Evolutionary conservation across 2,329 filamentous ascomycete species (phyloP).

Genomic region (Ophiostoma sp.): DNA sequence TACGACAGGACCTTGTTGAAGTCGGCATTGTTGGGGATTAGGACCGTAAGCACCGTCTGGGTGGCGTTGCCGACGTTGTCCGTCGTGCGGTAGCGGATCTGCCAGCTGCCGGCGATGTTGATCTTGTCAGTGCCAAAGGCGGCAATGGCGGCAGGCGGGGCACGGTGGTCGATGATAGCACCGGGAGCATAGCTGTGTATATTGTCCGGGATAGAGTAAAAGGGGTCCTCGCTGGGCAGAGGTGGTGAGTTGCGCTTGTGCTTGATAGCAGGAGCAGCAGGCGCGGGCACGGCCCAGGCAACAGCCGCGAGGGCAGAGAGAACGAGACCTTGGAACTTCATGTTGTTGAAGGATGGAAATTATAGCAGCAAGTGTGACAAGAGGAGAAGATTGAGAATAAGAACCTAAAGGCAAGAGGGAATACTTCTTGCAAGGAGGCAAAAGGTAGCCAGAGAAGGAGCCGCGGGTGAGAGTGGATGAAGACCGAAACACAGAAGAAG

Average conservation of each 20-base stretch:
- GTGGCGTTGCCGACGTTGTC: slow-evolving; percentile 23
- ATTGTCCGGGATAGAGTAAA: slow-evolving; percentile 24
- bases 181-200: slow-evolving; percentile 12
- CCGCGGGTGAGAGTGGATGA: not conserved
- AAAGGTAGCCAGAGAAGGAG: not conserved
- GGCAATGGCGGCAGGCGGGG: slow-evolving; percentile 21
- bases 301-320: not conserved
- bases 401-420: not conserved
- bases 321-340: not conserved
- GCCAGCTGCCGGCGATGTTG: slow-evolving; percentile 15
- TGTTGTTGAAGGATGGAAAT: not conserved
- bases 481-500: not conserved
- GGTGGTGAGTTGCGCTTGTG: not conserved
- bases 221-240: slow-evolving; percentile 19
- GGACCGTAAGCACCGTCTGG: slow-evolving; percentile 17
- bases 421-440: not conserved
- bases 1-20: slow-evolving; percentile 39
- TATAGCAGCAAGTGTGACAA: not conserved
- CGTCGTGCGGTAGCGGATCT: slow-evolving; percentile 26
- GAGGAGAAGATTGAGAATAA: not conserved
- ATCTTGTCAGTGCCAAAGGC: slow-evolving; percentile 8
- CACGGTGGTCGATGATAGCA: slow-evolving; percentile 21
- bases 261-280: not conserved
- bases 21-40: slow-evolving; percentile 20
- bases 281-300: not conserved